Base-by-base conservation (phyloP, 257 asterid genomes). In the Sherardia arvensis region DNA sequence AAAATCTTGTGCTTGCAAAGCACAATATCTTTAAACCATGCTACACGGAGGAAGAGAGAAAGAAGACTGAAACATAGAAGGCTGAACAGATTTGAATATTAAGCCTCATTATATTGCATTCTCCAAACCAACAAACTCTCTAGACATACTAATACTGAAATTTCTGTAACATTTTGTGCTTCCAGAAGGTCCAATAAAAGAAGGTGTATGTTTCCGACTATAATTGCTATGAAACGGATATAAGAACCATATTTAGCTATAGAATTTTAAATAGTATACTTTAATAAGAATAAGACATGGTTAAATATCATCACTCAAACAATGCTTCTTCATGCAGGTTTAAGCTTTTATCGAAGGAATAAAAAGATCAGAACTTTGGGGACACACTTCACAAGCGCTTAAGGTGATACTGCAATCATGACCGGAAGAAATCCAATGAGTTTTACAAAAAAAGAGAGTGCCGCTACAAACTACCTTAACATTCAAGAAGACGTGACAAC, bases 401-500 rank as follows among this genome's bases (percentile, higher is more conserved):
- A 9, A n/a, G 49, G 23, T 3, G 20, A 29, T 29, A 33, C 29
- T 5, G 4, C n/a, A 0, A 15, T 34, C 10, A 36, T 5, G 12
- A 38, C 3, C 4, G 25, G 33, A 51, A 22, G 28, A 28, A 28
- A 11, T 55, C 63, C 12, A 12, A n/a, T 8, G 1, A 7, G 54
- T 33, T 30, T 3, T 3, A 53, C n/a, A 23, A 29, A 15, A 34
- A 18, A 8, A 11, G 5, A 47, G 21, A 36, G 21, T 21, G 4
- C 43, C 7, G 15, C 59, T 54, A 54, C 30, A 30, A 29, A 27
- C 21, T 54, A 6, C 32, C 32, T 54, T 54, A 14, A 26, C 61
- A 34, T 55, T 66, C 22, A 25, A 56, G 9, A 45, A 66, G 29
- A 65, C 62, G 55, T 32, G 36, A 17, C 32, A n/a, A 32, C 25